Base-by-base conservation (phyloP, 2,329 filamentous ascomycete genomes). In the Cladophialophora yegresii region DNA sequence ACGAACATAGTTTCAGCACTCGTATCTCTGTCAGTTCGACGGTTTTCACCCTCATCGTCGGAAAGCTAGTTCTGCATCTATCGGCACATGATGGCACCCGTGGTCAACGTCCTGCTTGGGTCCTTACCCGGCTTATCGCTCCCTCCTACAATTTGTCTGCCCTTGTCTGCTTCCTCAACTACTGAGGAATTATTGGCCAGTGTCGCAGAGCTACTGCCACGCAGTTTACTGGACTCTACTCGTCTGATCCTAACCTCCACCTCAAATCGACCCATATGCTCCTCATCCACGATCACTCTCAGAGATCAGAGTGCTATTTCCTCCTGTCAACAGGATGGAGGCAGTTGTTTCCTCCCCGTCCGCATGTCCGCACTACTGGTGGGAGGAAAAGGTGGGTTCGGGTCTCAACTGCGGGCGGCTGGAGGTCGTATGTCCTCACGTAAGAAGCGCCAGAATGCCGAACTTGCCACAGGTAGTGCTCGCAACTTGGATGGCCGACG, bases 351-450 rank as follows among this genome's bases (percentile, higher is more conserved):
- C 70, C 83, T 99, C 16, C 89, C 92, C 0, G 84, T 99, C 3
- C 91, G 92, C 60, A 86, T 99, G 32, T 89, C 87, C 6, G 82
- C 89, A 1, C 89, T 90, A 5, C 80, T 97, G 45, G 90, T 89
- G 71, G 95, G 96, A 80, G 96, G 96, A 75, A 99, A 99, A 76
- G 95, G 95, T 77, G 95, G 95, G 73, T 99, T 99, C 75, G 95
- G 95, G 60, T 98, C 93, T 1, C 96, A 99, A 77, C 87, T 99
- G 43, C 91, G 96, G 74, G 95, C 96, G 0, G 95, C 95, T 2
- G 95, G 96, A 74, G 95, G 96, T 47, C 93, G 96, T 80, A 99
- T 99, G 95, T 96, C 92, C 2, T 93, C 91, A n/a, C 87, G 88
- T 71, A 96, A 96, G 81, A 89, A 89, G 73, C 89, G 89, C 62